A percentile compares a stretch with the other conserved stretches of the same genome.
Conservation (phyloP, 805 yeast species). For the Candida krabiensis region DNA sequence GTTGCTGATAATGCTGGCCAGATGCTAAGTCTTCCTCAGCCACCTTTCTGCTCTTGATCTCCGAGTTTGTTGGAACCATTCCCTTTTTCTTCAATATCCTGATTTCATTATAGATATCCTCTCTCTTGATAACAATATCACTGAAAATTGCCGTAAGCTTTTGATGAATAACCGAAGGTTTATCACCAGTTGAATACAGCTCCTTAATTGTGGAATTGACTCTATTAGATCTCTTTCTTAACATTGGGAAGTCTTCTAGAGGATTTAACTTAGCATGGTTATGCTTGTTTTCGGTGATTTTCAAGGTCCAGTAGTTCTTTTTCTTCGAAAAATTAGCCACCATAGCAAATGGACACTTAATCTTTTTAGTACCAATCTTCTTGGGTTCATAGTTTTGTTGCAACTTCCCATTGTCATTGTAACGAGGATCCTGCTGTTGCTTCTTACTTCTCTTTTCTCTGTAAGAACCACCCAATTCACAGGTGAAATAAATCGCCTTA, state of each 20-base stretch:
- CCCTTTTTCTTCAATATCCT: slow-evolving; percentile 54
- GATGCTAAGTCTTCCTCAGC: slow-evolving; percentile 22
- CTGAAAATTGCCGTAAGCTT: slow-evolving; percentile 52
- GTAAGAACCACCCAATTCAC: slow-evolving; percentile 58
- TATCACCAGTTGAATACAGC: slow-evolving; percentile 53
- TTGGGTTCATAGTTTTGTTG: slow-evolving; percentile 21
- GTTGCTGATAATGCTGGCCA: slow-evolving; percentile 14
- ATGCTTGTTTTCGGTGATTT: slow-evolving; percentile 55
- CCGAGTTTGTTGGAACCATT: slow-evolving; percentile 30
- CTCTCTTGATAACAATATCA: slow-evolving; percentile 54
- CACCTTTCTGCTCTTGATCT: slow-evolving; percentile 27
- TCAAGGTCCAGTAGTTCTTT: slow-evolving; percentile 50
- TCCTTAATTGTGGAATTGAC: slow-evolving; percentile 52
- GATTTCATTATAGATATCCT: slow-evolving; percentile 58
- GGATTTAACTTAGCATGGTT: slow-evolving; percentile 61
- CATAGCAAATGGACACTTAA: slow-evolving; percentile 59
- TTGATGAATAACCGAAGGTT: slow-evolving; percentile 53
- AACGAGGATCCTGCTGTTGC: slow-evolving; percentile 22
- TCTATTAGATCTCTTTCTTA: slow-evolving; percentile 52
- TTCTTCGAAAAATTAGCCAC: slow-evolving; percentile 54
- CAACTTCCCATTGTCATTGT: slow-evolving; percentile 22
- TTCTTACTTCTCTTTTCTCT: slow-evolving; percentile 45
- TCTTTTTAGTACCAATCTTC: slow-evolving; percentile 45
- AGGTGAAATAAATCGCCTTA: slow-evolving; percentile 59
- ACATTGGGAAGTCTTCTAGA: slow-evolving; percentile 54